Base-by-base conservation (phyloP, 2,329 filamentous ascomycete genomes). In the Leptoxyphium fumago region DNA sequence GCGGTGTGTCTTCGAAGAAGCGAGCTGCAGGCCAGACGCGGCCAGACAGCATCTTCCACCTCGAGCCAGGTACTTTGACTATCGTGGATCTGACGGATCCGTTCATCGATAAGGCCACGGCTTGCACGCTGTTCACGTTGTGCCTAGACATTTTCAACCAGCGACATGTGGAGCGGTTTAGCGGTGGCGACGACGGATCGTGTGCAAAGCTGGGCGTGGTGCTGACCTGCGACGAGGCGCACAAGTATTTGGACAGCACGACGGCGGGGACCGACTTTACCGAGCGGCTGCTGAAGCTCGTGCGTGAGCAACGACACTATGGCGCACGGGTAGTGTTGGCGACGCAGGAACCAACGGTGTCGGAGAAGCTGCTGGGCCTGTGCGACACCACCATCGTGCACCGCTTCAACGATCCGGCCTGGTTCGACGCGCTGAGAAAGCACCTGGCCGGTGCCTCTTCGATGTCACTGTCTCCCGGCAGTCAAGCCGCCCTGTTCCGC, bases 341-440 rank as follows among this genome's bases (percentile, higher is more conserved):
- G 0, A 89, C 83, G 0, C 82, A 91, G 55, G 84, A 89, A 53
- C 84, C 83, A 0, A 84, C 80, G 0, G 70, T 88, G 3, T 80
- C 78, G 0, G 75, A 77, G 0, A 69, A 71, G 13, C 69, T 91
- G 0, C 68, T 89, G 0, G 81, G 85, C 43, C 65, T 89, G 0
- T 86, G 79, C 58, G 78, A 75, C 1, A 64, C 83, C n/a, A 82
- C 77, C 0, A 69, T 87, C 13, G 76, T 87, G 0, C 82, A 88
- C 54, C 71, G 79, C 0, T 88, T 88, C 58, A 77, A 69, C 0
- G 79, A 74, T 0, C 80, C 80, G 0, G 69, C 70, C 1, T 84
- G 80, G 81, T 69, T 77, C 26, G 54, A 55, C 0, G 64, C 65
- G 0, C 60, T 76, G 38, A 54, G 55, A 28, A 51, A 52, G 11